phyloP scores from a whole-genome alignment of 192 early-diverging fungal species.

The Linnemannia zychae region DNA sequence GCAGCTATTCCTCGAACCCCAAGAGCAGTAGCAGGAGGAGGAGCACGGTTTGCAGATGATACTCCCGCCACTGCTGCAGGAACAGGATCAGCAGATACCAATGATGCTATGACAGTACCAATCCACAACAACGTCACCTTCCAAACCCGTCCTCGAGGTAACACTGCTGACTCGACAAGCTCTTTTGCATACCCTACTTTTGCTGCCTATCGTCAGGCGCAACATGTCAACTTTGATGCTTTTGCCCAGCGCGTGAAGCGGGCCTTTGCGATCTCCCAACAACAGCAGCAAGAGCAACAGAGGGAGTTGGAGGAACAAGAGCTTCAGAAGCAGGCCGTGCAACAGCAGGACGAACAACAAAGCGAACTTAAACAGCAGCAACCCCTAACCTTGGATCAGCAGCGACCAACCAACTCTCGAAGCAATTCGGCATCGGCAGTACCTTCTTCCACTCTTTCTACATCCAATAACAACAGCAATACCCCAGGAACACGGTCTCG shows the following conservation, averaged over 20 bases:
- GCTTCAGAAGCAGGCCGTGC: constrained; percentile 6
- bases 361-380: constrained; percentile 4
- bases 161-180: constrained; percentile 44
- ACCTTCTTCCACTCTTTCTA: constrained; percentile 3
- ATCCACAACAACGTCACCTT: constrained; percentile 31
- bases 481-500: constrained; percentile 24
- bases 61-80: background rate
- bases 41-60: constrained; percentile 26
- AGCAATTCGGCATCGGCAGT: constrained; percentile 13
- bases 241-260: constrained; percentile 43
- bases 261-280: constrained; percentile 35
- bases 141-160: constrained; percentile 45
- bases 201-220: constrained; percentile 45
- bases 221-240: constrained; percentile 42
- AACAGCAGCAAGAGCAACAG: constrained; percentile 22
- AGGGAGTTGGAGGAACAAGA: background rate
- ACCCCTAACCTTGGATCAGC: background rate
- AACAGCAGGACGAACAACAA: constrained; percentile 12
- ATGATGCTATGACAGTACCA: background rate
- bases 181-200: constrained; percentile 40
- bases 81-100: background rate
- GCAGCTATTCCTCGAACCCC: background rate
- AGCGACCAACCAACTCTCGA: constrained; percentile 23
- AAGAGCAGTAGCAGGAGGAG: background rate
- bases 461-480: background rate